phyloP scores from a whole-genome alignment of 78 protist genomes.

The Dictyostelium intermedium region DNA sequence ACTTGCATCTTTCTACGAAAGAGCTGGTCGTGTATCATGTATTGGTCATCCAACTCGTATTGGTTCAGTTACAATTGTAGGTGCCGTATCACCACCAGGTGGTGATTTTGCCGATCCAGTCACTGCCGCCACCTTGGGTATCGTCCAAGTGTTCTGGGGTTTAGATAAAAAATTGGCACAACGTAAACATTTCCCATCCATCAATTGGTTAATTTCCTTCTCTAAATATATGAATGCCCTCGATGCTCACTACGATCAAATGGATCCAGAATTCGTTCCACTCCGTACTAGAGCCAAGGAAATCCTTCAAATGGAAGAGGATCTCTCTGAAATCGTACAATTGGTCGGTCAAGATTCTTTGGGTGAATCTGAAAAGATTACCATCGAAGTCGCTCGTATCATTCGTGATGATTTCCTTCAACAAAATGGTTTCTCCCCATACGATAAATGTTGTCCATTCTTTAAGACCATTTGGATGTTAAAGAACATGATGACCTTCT shows the following conservation, averaged over 20 bases:
- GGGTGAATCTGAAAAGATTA: constrained; percentile 98
- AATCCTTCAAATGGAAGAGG: constrained; percentile 98
- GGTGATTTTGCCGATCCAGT: constrained; percentile 99
- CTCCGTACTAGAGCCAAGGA: constrained; percentile 87
- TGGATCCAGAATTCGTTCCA: constrained; percentile 91
- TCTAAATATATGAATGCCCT: constrained; percentile 95
- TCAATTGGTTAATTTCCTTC: constrained; percentile 98
- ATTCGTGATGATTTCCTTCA: constrained; percentile 99
- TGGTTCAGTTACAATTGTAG: constrained; percentile 99
- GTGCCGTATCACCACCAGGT: constrained; percentile 99
- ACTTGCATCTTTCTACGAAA: constrained; percentile 99
- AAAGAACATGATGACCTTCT: constrained; percentile 93
- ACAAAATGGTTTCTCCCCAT: constrained; percentile 95
- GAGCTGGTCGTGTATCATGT: constrained; percentile 97
- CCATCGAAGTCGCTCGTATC: constrained; percentile 97
- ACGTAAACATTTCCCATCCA: constrained; percentile 99
- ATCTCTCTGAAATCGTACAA: constrained; percentile 99
- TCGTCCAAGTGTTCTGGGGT: constrained; percentile 99
- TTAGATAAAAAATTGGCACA: constrained; percentile 99
- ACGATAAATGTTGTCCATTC: constrained; percentile 99
- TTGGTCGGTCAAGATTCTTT: constrained; percentile 99
- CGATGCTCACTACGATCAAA: constrained; percentile 92
- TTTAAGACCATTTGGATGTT: constrained; percentile 99
- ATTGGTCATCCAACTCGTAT: constrained; percentile 97
- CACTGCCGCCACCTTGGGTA: constrained; percentile 98